phyloP scores from a whole-genome alignment of 352 stramenopile species.

The Pythium brassicae region DNA sequence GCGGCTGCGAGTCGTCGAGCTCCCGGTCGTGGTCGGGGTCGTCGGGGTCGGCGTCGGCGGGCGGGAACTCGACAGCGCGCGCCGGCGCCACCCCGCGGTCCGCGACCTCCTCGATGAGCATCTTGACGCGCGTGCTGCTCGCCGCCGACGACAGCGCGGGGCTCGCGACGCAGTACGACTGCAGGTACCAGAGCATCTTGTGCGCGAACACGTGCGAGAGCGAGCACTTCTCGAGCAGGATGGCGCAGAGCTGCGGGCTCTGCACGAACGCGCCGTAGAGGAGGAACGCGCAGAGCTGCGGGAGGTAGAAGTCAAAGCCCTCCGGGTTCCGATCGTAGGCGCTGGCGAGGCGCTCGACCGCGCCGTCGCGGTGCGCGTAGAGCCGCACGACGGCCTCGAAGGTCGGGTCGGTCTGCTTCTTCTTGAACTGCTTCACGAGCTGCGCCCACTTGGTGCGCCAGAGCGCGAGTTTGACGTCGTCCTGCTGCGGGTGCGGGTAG shows the following conservation, averaged over 20 bases:
- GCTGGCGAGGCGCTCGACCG: constrained; percentile 42
- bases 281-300: constrained; percentile 82
- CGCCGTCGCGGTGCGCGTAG: constrained; percentile 72
- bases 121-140: constrained; percentile 53
- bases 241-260: constrained; percentile 57
- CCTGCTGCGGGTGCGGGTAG: constrained; percentile 18
- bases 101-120: constrained; percentile 77
- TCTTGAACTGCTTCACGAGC: constrained; percentile 63
- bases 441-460: constrained; percentile 79
- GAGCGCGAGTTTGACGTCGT: constrained; percentile 38
- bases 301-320: constrained; percentile 83
- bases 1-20: constrained; percentile 13
- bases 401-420: constrained; percentile 56
- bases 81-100: constrained; percentile 46
- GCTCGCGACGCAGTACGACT: constrained; percentile 73
- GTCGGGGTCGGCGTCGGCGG: constrained; percentile 13
- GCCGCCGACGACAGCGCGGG: constrained; percentile 50
- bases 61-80: constrained; percentile 33
- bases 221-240: constrained; percentile 78
- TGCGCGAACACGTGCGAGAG: constrained; percentile 83
- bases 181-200: constrained; percentile 82
- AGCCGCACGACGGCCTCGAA: constrained; percentile 84
- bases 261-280: constrained; percentile 60
- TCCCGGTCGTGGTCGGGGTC: constrained; percentile 6
- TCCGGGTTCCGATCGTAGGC: constrained; percentile 52